Percentiles rank a stretch among this genome's conserved stretches.
phyloP scores from a whole-genome alignment of 768 basidiomycete genomes.

The Lactarius akahatsu region DNA sequence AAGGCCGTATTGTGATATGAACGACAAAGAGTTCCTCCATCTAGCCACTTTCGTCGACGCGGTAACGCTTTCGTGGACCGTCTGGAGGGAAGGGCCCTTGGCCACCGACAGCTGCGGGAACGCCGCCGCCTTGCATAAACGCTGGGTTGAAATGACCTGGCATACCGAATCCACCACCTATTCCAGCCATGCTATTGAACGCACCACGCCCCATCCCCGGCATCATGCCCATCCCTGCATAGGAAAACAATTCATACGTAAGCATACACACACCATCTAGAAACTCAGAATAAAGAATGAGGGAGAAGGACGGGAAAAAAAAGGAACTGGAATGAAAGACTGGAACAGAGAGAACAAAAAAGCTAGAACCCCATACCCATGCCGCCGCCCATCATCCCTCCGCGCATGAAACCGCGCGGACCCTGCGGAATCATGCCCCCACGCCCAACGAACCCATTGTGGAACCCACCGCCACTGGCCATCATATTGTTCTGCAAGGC shows the following conservation, averaged over 20 bases:
- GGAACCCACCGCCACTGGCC: conserved; percentile 37
- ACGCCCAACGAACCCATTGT: conserved; percentile 35
- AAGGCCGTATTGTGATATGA: conserved; percentile 2
- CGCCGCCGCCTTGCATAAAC: conserved; percentile 50
- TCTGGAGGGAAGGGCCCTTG: conserved; percentile 43
- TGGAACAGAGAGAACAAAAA: conserved; percentile 17
- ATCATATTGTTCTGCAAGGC: conserved; percentile 38
- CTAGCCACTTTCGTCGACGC: conserved; percentile 51
- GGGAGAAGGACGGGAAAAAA: conserved; percentile 16
- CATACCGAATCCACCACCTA: conserved; percentile 45
- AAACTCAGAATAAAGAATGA: conserved; percentile 25
- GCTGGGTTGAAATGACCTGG: conserved; percentile 75
- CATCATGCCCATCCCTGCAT: conserved; percentile 56
- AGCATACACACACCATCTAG: conserved; percentile 41
- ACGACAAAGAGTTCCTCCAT: conserved; percentile 3
- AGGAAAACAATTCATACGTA: conserved; percentile 38
- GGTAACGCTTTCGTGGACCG: conserved; percentile 55
- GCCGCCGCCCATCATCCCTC: conserved; percentile 36
- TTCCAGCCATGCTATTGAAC: conserved; percentile 25
- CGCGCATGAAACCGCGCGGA: conserved; percentile 37
- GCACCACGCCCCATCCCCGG: conserved; percentile 28
- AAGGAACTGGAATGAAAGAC: conserved; percentile 12
- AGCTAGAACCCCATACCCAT: conserved; percentile 58
- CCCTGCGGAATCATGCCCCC: conserved; percentile 42
- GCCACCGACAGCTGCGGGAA: conserved; percentile 16